Evolutionary conservation across 176 grass and related monocot species (phyloP).

Genomic region (Phoenix dactylifera): DNA sequence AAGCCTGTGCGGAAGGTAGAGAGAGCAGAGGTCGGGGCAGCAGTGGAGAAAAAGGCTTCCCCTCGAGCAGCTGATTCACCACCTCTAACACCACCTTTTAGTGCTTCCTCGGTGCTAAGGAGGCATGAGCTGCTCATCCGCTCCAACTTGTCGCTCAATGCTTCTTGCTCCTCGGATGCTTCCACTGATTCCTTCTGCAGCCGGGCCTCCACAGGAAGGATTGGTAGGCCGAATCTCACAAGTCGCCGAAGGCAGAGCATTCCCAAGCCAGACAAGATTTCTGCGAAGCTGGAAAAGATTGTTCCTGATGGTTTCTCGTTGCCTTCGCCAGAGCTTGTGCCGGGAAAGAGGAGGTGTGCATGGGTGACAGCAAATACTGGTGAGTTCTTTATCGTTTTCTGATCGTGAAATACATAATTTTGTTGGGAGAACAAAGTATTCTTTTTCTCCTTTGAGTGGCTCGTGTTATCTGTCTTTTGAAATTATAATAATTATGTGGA

Average conservation of each 20-base stretch:
- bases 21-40: neutral
- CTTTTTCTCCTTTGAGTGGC: no score
- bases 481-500: no score
- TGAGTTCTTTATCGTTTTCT: slow-evolving; percentile 11
- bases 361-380: slow-evolving; percentile 87
- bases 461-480: no score
- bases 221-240: slow-evolving; percentile 23
- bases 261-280: slow-evolving; percentile 10
- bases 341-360: slow-evolving; percentile 56
- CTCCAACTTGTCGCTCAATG: slow-evolving; percentile 41
- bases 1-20: slow-evolving; percentile 6
- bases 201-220: slow-evolving; percentile 75
- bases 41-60: slow-evolving; percentile 10
- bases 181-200: slow-evolving; percentile 87
- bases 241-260: slow-evolving; percentile 31
- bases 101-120: slow-evolving; percentile 27
- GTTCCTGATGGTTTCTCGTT: slow-evolving; percentile 16
- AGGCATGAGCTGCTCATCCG: slow-evolving; percentile 77
- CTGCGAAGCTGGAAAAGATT: slow-evolving; percentile 17
- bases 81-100: neutral
- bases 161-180: slow-evolving; percentile 77
- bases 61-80: neutral
- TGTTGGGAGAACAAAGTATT: no score
- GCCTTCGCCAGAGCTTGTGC: slow-evolving; percentile 19
- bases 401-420: no score